Conservation (phyloP, 805 yeast species). For the Ogataea trehalophila region DNA sequence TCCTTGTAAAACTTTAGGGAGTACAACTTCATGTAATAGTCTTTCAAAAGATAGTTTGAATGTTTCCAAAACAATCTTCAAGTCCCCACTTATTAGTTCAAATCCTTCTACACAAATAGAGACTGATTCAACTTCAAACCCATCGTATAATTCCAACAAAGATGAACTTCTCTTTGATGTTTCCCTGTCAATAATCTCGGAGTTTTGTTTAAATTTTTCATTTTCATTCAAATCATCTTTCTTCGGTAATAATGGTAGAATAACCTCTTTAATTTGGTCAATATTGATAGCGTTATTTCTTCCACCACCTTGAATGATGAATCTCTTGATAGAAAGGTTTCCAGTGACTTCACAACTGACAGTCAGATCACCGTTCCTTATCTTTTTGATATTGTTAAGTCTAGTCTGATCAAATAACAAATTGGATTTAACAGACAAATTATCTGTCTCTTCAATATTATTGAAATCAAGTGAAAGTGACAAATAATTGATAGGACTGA, state of each 20-base stretch:
- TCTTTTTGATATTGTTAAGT: neutral
- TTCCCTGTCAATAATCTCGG: neutral
- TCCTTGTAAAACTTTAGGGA: neutral
- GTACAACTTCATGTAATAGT: constrained; percentile 1
- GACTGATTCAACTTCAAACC: neutral
- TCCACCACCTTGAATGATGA: constrained; percentile 2
- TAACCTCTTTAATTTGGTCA: neutral
- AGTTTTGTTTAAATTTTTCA: too few relatives aligned
- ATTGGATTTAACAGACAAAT: neutral
- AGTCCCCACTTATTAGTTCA: neutral
- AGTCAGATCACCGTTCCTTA: neutral
- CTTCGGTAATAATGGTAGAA: neutral
- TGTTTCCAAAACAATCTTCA: constrained; percentile 4
- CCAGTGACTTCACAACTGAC: neutral
- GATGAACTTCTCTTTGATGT: neutral
- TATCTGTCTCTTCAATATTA: neutral
- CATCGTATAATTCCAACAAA: constrained; percentile 1
- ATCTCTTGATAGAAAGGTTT: neutral
- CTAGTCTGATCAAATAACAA: neutral
- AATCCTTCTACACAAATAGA: constrained; percentile 8
- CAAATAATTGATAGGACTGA: neutral
- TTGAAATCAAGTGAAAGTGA: neutral
- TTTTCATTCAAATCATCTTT: too few relatives aligned
- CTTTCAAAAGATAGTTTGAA: constrained; percentile 7
- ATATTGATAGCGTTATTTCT: constrained; percentile 3